A percentile compares a stretch with the other conserved stretches of the same genome.
phyloP scores from a whole-genome alignment of 2,329 filamentous ascomycete genomes.

The Cladobotryum mycophilum region DNA sequence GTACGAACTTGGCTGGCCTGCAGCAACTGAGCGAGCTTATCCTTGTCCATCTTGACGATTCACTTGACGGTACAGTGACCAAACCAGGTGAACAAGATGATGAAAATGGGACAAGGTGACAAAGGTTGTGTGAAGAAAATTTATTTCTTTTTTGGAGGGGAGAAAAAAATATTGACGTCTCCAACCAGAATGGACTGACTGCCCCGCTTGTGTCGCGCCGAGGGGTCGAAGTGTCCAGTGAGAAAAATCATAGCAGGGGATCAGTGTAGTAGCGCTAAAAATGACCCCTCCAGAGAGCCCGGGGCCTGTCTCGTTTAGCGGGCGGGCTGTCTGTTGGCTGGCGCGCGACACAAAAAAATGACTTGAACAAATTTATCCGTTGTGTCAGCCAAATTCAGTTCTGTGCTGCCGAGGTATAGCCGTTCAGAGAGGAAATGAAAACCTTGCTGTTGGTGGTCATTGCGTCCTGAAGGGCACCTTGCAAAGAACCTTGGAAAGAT shows the following conservation, averaged over 20 bases:
- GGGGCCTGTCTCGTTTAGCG: too few relatives aligned
- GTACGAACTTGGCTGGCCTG: conserved; percentile 81
- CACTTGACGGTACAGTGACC: conserved; percentile 20
- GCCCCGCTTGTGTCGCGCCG: conserved; percentile 9
- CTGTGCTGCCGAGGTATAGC: too few relatives aligned
- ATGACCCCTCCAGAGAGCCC: too few relatives aligned
- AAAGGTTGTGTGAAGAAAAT: conserved; percentile 11
- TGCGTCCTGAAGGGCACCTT: too few relatives aligned
- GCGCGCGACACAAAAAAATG: too few relatives aligned
- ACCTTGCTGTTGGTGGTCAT: too few relatives aligned
- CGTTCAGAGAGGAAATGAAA: too few relatives aligned
- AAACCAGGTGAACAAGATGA: conserved; percentile 13
- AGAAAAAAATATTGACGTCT: conserved; percentile 13
- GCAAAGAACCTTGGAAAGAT: too few relatives aligned
- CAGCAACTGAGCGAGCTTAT: conserved; percentile 79
- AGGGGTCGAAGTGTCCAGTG: conserved; percentile 10
- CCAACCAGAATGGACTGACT: conserved; percentile 8
- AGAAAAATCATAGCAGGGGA: background rate
- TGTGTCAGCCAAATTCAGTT: too few relatives aligned
- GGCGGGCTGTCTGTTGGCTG: too few relatives aligned
- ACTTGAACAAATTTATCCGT: too few relatives aligned
- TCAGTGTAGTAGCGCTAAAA: too few relatives aligned
- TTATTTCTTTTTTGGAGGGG: conserved; percentile 11
- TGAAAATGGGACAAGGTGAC: background rate
- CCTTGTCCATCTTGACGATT: conserved; percentile 39